A percentile compares a stretch with the other conserved stretches of the same genome.
phyloP scores from a whole-genome alignment of 2,329 filamentous ascomycete species.

The Alternaria sp. region DNA sequence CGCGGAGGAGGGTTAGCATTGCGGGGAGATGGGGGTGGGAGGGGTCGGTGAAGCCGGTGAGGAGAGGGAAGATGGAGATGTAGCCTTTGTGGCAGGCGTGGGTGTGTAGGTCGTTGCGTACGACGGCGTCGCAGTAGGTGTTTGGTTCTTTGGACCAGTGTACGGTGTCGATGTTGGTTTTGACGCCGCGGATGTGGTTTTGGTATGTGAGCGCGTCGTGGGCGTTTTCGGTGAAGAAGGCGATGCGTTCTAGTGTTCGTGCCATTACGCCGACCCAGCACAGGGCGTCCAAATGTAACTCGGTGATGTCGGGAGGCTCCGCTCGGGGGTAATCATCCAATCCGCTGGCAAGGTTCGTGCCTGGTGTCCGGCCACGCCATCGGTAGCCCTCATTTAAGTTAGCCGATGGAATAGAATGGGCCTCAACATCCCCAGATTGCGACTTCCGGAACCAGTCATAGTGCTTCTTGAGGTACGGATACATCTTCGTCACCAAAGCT shows the following conservation, averaged over 20 bases:
- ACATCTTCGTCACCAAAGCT: slow-evolving; percentile 74
- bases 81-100: slow-evolving; percentile 95
- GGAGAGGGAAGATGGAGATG: slow-evolving; percentile 87
- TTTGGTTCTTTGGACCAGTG: slow-evolving; percentile 85
- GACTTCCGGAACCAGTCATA: slow-evolving; percentile 94
- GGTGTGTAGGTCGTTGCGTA: slow-evolving; percentile 82
- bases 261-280: slow-evolving; percentile 97
- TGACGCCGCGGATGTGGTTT: slow-evolving; percentile 73
- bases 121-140: slow-evolving; percentile 88
- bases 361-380: slow-evolving; percentile 85
- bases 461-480: slow-evolving; percentile 85
- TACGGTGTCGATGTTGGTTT: slow-evolving; percentile 82
- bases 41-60: slow-evolving; percentile 76
- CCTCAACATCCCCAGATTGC: slow-evolving; percentile 72
- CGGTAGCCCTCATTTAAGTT: slow-evolving; percentile 78
- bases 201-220: slow-evolving; percentile 76
- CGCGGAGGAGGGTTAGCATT: slow-evolving; percentile 74
- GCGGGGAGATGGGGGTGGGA: slow-evolving; percentile 75
- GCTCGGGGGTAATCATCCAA: slow-evolving; percentile 93
- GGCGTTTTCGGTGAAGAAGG: slow-evolving; percentile 69
- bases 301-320: slow-evolving; percentile 87
- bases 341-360: slow-evolving; percentile 85
- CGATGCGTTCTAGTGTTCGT: slow-evolving; percentile 76
- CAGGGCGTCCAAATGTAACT: slow-evolving; percentile 90
- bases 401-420: slow-evolving; percentile 31